A percentile compares a stretch with the other conserved stretches of the same genome.
Evolutionary conservation across 116 monocot genomes (phyloP).

Genomic region (Zostera marina): DNA sequence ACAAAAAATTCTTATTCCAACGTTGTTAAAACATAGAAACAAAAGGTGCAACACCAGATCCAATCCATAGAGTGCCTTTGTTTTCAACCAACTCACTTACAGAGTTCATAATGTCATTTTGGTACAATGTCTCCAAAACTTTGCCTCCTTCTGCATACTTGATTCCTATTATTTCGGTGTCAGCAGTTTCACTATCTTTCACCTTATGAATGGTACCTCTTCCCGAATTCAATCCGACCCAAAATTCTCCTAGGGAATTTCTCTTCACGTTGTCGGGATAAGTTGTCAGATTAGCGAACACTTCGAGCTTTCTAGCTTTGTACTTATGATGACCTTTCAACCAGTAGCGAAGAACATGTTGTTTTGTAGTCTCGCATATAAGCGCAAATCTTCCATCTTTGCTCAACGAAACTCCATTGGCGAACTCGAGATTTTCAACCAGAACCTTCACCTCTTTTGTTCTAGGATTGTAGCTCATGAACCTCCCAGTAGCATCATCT

Average conservation of each 20-base stretch:
- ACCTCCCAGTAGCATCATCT: constrained; percentile 45
- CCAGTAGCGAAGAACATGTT: constrained; percentile 35
- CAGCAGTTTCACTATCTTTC: neutral
- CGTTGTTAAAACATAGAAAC: constrained; percentile 1
- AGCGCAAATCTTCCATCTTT: constrained; percentile 28
- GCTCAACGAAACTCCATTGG: constrained; percentile 55
- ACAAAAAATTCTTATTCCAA: no score
- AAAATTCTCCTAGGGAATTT: constrained; percentile 49
- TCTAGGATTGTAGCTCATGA: constrained; percentile 47
- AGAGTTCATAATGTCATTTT: neutral
- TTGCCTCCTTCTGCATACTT: constrained; percentile 3
- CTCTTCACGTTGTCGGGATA: constrained; percentile 74
- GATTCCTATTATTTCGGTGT: neutral
- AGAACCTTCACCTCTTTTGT: constrained; percentile 26
- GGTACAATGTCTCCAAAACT: constrained; percentile 8
- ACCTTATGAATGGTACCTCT: constrained; percentile 7
- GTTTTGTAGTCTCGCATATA: constrained; percentile 41
- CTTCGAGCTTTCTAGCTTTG: constrained; percentile 6
- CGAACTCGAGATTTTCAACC: constrained; percentile 25
- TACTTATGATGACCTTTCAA: constrained; percentile 4
- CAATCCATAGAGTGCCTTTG: constrained; percentile 20
- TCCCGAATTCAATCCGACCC: constrained; percentile 45
- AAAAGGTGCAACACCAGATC: constrained; percentile 14
- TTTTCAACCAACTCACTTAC: constrained; percentile 22
- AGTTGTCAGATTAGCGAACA: constrained; percentile 31